These are phyloP conservation scores for Fusarium armeniacum DNA, from an alignment of 2,329 filamentous ascomycete species.

Conservation along the genomic window DNA sequence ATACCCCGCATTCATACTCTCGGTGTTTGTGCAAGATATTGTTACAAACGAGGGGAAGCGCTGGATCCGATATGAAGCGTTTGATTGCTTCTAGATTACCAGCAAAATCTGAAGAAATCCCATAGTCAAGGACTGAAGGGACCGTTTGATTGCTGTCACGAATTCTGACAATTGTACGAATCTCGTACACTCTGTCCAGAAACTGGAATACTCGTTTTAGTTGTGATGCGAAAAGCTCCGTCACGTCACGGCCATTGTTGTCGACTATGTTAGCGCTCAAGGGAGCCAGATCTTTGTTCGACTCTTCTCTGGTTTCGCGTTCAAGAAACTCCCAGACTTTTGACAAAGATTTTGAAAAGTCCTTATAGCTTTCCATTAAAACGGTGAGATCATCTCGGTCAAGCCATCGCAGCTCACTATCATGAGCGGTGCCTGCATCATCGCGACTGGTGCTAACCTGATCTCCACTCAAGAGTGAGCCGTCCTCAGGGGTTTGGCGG, in stretches of 20 bases:
- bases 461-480: slow-evolving; percentile 39
- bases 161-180: slow-evolving; percentile 49
- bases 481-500: slow-evolving; percentile 47
- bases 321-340: slow-evolving; percentile 42
- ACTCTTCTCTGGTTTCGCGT: slow-evolving; percentile 35
- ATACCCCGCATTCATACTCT: slow-evolving; percentile 30
- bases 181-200: slow-evolving; percentile 49
- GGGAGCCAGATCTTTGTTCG: slow-evolving; percentile 48
- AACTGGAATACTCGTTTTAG: slow-evolving; percentile 39
- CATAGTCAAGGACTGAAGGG: slow-evolving; percentile 46
- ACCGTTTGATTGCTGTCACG: slow-evolving; percentile 46
- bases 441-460: slow-evolving; percentile 38
- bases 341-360: slow-evolving; percentile 43
- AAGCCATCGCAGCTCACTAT: slow-evolving; percentile 46
- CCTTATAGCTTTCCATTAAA: slow-evolving; percentile 46
- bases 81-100: slow-evolving; percentile 43
- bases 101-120: slow-evolving; percentile 27
- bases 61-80: slow-evolving; percentile 48
- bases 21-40: slow-evolving; percentile 40
- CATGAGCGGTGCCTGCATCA: background rate
- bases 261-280: slow-evolving; percentile 43
- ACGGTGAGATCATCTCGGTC: slow-evolving; percentile 43
- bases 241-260: slow-evolving; percentile 41
- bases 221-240: slow-evolving; percentile 42
- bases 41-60: slow-evolving; percentile 48